Evolutionary conservation across 169 alveolate species (phyloP).

Genomic region (Plasmodium vinckei): DNA sequence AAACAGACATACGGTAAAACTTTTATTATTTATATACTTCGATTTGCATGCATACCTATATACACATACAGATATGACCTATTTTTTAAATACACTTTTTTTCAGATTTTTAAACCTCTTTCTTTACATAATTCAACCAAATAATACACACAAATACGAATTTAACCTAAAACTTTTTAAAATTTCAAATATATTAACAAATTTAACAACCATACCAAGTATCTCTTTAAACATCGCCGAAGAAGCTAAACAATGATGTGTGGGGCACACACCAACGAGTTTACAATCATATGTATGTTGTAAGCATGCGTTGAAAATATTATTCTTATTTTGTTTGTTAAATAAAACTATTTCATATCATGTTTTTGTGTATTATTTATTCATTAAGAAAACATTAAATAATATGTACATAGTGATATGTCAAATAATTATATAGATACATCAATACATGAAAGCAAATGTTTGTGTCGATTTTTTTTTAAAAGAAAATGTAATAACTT

Average conservation of each 20-base stretch:
- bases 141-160: conserved; percentile 22
- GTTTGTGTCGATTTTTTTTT: too few species aligned
- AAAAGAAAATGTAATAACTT: too few species aligned
- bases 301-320: too few species aligned
- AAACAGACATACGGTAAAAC: conserved; percentile 33
- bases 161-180: conserved; percentile 37
- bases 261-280: not conserved
- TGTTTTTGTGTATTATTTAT: too few species aligned
- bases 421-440: too few species aligned
- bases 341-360: too few species aligned
- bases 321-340: too few species aligned
- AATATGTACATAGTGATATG: too few species aligned
- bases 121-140: conserved; percentile 56
- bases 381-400: too few species aligned
- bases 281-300: too few species aligned
- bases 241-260: not conserved
- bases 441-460: too few species aligned
- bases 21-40: not conserved
- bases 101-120: conserved; percentile 22
- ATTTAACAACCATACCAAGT: conserved; percentile 12
- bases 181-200: conserved; percentile 43
- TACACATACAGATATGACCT: not conserved
- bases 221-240: not conserved
- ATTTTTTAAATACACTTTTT: not conserved
- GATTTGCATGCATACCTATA: not conserved